phyloP scores from a whole-genome alignment of 1,139 yeast genomes.

The Hyphopichia wangnamkhiaoensis region DNA sequence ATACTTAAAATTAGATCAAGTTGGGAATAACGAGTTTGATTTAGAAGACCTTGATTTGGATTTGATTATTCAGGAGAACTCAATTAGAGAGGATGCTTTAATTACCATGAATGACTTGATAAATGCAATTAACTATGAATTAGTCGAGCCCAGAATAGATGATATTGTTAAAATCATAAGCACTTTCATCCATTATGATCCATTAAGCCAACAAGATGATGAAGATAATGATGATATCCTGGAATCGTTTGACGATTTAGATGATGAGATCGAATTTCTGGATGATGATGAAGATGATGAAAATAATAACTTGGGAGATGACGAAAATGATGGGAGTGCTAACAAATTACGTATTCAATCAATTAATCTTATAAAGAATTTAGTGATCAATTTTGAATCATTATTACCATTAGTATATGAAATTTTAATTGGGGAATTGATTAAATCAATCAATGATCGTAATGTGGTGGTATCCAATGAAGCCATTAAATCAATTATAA shows the following conservation, averaged over 20 bases:
- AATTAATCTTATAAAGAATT: conserved; percentile 42
- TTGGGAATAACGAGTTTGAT: conserved; percentile 34
- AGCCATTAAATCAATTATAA: conserved; percentile 32
- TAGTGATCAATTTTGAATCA: conserved; percentile 25
- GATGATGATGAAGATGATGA: conserved; percentile 47
- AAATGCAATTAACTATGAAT: conserved; percentile 16
- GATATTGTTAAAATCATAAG: conserved; percentile 35
- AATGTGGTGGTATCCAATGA: conserved; percentile 43
- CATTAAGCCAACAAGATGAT: conserved; percentile 40
- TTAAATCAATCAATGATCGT: conserved; percentile 35
- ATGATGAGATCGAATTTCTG: conserved; percentile 36
- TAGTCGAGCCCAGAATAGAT: conserved; percentile 21
- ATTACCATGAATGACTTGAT: conserved; percentile 37
- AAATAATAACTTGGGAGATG: conserved; percentile 41
- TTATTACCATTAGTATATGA: conserved; percentile 21
- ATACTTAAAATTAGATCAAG: conserved; percentile 28
- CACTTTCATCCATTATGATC: conserved; percentile 56
- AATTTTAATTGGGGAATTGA: conserved; percentile 18
- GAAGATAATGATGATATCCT: conserved; percentile 31
- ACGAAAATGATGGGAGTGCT: conserved; percentile 35
- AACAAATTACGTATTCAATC: conserved; percentile 58
- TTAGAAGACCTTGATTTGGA: conserved; percentile 50
- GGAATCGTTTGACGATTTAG: conserved; percentile 23
- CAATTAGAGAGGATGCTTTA: conserved; percentile 50
- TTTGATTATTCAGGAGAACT: conserved; percentile 32